Evolutionary conservation across 2,329 filamentous ascomycete species (phyloP).

Genomic region (Neonectria faginata): DNA sequence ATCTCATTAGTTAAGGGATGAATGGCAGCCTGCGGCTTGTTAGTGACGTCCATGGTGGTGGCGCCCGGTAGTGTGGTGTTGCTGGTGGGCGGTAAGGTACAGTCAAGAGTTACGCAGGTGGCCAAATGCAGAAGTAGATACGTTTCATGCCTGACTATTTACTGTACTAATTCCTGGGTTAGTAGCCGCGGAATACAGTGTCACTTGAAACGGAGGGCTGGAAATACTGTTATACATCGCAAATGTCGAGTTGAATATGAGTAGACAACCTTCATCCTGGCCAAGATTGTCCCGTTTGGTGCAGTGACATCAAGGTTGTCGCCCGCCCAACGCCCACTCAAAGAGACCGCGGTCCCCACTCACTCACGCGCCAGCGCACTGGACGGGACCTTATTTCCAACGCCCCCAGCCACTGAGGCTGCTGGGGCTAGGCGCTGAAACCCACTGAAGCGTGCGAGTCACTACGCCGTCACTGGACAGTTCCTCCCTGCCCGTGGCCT

Average conservation of each 20-base stretch:
- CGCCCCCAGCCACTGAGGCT: slow-evolving; percentile 3
- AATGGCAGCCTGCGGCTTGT: not conserved
- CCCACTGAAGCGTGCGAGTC: slow-evolving; percentile 20
- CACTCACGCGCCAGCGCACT: slow-evolving; percentile 14
- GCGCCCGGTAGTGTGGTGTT: no score
- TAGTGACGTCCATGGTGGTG: not conserved
- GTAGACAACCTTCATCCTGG: not conserved
- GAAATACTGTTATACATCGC: not conserved
- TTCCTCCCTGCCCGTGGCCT: not conserved
- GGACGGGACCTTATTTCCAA: not conserved
- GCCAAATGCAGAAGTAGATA: not conserved
- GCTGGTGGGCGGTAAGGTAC: not conserved
- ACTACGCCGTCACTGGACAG: slow-evolving; percentile 6
- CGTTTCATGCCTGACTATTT: no score
- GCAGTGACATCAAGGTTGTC: slow-evolving; percentile 4
- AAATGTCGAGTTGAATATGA: not conserved
- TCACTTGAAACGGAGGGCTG: not conserved
- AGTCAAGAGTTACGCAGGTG: not conserved
- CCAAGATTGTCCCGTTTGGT: not conserved
- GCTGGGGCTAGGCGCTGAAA: slow-evolving; percentile 8
- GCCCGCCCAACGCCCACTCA: slow-evolving; percentile 2
- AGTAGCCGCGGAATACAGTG: not conserved
- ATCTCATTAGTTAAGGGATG: not conserved
- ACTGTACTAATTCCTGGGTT: no score
- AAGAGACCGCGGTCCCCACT: slow-evolving; percentile 8